These are phyloP conservation scores for Solanum tarijense DNA, from an alignment of 257 asterid species.

Conservation along the genomic window DNA sequence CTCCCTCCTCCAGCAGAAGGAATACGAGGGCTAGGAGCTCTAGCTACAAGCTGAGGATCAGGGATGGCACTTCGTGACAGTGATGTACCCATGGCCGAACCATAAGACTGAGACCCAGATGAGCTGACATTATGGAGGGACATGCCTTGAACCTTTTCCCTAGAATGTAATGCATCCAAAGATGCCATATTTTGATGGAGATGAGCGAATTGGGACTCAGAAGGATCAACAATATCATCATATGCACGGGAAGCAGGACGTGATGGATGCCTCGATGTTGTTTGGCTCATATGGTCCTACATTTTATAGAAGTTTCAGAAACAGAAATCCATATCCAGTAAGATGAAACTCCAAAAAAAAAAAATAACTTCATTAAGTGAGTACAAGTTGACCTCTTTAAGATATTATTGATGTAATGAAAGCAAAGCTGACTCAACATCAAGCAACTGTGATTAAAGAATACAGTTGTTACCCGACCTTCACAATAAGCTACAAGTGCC, in stretches of 20 bases:
- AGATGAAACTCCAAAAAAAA: not conserved
- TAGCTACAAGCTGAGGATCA: conserved; percentile 42
- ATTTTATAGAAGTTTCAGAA: not conserved
- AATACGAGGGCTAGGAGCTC: conserved; percentile 55
- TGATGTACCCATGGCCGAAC: conserved; percentile 48
- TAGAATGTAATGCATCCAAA: conserved; percentile 23
- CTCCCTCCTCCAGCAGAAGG: conserved; percentile 40
- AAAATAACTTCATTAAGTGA: not conserved
- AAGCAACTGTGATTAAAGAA: not conserved
- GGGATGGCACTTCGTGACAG: conserved; percentile 50
- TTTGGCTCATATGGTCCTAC: conserved; percentile 42
- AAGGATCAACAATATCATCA: conserved; percentile 23
- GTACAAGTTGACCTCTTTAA: not conserved
- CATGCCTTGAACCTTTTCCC: conserved; percentile 21
- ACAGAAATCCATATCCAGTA: not conserved
- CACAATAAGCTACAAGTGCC: not conserved
- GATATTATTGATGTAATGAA: not conserved
- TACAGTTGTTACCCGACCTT: not conserved
- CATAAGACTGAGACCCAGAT: conserved; percentile 36
- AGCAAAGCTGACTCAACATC: not conserved
- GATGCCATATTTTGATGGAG: conserved; percentile 31
- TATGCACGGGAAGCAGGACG: conserved; percentile 31
- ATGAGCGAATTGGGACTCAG: conserved; percentile 28
- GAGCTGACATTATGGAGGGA: conserved; percentile 25
- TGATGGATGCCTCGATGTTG: conserved; percentile 33